A percentile compares a stretch with the other conserved stretches of the same genome.
Conservation (phyloP, 2,329 filamentous ascomycete genomes). For the Lasiodiplodia hormozganensis region DNA sequence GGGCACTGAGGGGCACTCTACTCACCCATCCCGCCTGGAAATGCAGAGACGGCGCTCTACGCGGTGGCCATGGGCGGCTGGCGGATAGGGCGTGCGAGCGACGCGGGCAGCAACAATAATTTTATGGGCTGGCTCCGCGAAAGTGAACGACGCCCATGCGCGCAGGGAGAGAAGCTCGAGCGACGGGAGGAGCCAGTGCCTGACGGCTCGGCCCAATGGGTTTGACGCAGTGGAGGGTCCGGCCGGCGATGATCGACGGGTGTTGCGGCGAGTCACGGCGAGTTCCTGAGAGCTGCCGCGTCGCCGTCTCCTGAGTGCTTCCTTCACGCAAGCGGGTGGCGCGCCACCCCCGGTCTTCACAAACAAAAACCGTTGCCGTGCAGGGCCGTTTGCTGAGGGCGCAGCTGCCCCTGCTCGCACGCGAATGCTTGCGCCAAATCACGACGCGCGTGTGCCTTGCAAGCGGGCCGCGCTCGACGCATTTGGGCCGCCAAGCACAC, state of each 20-base stretch:
- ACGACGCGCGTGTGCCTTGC: slow-evolving; percentile 21
- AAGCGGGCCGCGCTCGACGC: slow-evolving; percentile 8
- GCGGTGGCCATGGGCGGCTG: slow-evolving; percentile 34
- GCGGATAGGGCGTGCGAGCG: slow-evolving; percentile 32
- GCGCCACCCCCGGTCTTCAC: slow-evolving; percentile 9
- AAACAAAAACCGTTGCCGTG: slow-evolving; percentile 18
- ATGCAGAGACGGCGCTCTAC: slow-evolving; percentile 30
- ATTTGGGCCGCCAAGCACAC: background rate
- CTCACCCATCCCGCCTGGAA: slow-evolving; percentile 49
- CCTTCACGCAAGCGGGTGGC: slow-evolving; percentile 24
- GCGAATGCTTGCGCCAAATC: slow-evolving; percentile 3
- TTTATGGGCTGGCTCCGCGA: slow-evolving; percentile 18
- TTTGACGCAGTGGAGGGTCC: slow-evolving; percentile 22
- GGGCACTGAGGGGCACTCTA: slow-evolving; percentile 26
- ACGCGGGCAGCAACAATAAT: slow-evolving; percentile 29
- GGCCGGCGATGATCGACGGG: slow-evolving; percentile 28
- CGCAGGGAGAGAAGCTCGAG: slow-evolving; percentile 29
- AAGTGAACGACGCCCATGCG: slow-evolving; percentile 25
- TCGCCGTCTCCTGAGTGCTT: slow-evolving; percentile 25
- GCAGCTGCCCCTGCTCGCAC: background rate
- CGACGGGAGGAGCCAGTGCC: slow-evolving; percentile 24
- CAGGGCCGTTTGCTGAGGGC: slow-evolving; percentile 1
- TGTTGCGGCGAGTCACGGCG: slow-evolving; percentile 27
- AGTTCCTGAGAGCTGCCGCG: slow-evolving; percentile 17
- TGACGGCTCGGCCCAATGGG: slow-evolving; percentile 26